Conservation (phyloP, 257 asterid species). For the Nicotiana tomentosiformis region DNA sequence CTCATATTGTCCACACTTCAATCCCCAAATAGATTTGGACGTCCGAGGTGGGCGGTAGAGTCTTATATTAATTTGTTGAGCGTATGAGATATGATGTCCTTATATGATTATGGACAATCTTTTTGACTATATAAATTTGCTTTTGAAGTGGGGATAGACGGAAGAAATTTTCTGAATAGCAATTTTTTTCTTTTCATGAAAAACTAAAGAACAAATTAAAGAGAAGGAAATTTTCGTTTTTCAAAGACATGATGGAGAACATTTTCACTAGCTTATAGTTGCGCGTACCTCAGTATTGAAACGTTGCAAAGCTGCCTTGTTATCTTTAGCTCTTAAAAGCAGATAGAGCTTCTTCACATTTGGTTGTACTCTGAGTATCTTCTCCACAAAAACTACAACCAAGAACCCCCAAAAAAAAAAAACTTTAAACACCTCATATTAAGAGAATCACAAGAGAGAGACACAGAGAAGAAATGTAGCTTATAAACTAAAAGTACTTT, state of each 20-base stretch:
- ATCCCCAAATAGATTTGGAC: no score
- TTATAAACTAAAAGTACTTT: conserved; percentile 14
- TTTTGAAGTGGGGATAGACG: no score
- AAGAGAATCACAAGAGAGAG: not conserved
- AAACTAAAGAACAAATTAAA: not conserved
- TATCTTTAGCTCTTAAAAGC: conserved; percentile 50
- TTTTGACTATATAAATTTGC: no score
- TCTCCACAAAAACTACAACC: conserved; percentile 46
- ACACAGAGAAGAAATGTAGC: no score
- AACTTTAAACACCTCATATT: no score
- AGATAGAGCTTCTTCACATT: conserved; percentile 49
- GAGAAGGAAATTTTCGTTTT: not conserved
- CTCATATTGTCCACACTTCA: no score
- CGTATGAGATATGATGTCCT: no score
- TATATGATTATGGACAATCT: no score
- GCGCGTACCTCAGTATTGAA: conserved; percentile 46
- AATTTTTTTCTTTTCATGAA: not conserved
- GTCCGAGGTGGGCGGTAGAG: no score
- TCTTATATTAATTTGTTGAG: no score
- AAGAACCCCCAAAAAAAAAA: not conserved
- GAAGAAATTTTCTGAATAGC: not conserved
- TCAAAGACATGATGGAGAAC: not conserved
- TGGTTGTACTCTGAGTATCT: conserved; percentile 63
- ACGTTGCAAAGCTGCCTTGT: conserved; percentile 43
- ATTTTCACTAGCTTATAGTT: not conserved